phyloP scores from a whole-genome alignment of 495 filamentous ascomycete genomes.

The Trichoderma virens region DNA sequence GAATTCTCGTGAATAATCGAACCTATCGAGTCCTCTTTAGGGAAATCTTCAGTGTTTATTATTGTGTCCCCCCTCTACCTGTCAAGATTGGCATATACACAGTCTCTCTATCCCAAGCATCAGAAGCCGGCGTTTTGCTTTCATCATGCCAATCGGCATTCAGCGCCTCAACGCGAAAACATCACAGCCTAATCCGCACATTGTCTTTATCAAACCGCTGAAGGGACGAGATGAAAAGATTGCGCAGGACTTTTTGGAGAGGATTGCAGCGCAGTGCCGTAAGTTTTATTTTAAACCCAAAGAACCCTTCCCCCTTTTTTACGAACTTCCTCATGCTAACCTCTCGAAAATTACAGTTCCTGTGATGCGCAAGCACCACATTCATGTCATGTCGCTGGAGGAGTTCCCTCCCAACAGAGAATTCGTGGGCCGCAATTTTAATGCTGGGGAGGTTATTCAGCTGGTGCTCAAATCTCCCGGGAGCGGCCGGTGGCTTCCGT shows the following conservation, averaged over 20 bases:
- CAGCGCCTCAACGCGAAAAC: conserved; percentile 59
- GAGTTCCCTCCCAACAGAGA: conserved; percentile 68
- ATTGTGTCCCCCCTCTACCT: not conserved
- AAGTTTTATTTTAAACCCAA: too few species aligned
- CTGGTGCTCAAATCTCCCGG: conserved; percentile 59
- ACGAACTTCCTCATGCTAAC: not conserved
- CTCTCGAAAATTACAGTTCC: conserved; percentile 35
- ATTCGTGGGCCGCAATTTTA: conserved; percentile 75
- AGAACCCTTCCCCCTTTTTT: too few species aligned
- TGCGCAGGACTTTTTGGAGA: conserved; percentile 63
- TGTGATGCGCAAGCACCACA: conserved; percentile 61
- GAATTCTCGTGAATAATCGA: too few species aligned
- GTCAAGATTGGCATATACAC: too few species aligned
- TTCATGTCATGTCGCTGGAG: conserved; percentile 65
- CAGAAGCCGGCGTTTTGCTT: not conserved
- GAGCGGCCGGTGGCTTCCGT: conserved; percentile 61
- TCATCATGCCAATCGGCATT: conserved; percentile 58
- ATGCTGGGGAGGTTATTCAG: conserved; percentile 75
- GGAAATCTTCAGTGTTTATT: too few species aligned
- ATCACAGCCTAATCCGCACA: conserved; percentile 58
- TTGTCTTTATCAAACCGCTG: conserved; percentile 71
- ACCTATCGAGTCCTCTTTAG: too few species aligned
- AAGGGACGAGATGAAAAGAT: conserved; percentile 47
- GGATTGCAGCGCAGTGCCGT: conserved; percentile 70
- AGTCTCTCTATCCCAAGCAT: not conserved